Conservation (phyloP, 2,329 filamentous ascomycete species). For the Aspergillus calidoustus region DNA sequence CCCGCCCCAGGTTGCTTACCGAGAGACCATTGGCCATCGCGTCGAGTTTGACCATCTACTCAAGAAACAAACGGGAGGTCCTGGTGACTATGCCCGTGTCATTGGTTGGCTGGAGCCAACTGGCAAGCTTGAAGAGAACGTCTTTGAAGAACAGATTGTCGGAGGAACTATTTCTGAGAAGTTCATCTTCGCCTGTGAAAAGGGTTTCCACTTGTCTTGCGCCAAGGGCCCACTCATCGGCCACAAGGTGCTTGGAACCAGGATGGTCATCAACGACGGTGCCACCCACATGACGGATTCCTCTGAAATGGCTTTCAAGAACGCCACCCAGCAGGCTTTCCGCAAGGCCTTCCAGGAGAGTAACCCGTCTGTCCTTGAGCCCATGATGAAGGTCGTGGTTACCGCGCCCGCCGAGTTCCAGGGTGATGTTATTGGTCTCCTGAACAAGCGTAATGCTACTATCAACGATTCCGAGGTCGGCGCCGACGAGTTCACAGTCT, state of each 20-base stretch:
- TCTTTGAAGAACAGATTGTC: conserved; percentile 84
- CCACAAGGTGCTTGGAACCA: conserved; percentile 86
- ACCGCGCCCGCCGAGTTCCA: conserved; percentile 97
- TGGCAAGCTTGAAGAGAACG: conserved; percentile 71
- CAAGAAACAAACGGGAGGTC: conserved; percentile 93
- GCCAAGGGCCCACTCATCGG: conserved; percentile 88
- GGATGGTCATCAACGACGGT: conserved; percentile 94
- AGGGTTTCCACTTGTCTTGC: conserved; percentile 85
- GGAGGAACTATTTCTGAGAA: conserved; percentile 95
- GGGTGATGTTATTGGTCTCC: conserved; percentile 87
- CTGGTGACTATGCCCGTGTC: conserved; percentile 93
- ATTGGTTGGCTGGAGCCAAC: conserved; percentile 90
- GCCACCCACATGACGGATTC: conserved; percentile 98
- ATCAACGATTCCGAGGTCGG: conserved; percentile 97
- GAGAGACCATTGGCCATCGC: conserved; percentile 82
- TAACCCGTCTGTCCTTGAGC: conserved; percentile 84
- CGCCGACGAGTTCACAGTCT: conserved; percentile 88
- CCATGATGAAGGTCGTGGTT: conserved; percentile 97
- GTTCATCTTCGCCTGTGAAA: conserved; percentile 90
- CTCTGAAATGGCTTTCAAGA: conserved; percentile 93
- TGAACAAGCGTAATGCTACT: conserved; percentile 95
- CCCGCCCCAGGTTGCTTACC: conserved; percentile 94
- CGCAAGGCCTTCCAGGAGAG: conserved; percentile 85
- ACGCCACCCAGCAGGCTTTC: conserved; percentile 95
- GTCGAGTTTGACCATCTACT: conserved; percentile 91